These are phyloP conservation scores for Schwanniomyces occidentalis DNA, from an alignment of 805 yeast species.

Conservation along the genomic window DNA sequence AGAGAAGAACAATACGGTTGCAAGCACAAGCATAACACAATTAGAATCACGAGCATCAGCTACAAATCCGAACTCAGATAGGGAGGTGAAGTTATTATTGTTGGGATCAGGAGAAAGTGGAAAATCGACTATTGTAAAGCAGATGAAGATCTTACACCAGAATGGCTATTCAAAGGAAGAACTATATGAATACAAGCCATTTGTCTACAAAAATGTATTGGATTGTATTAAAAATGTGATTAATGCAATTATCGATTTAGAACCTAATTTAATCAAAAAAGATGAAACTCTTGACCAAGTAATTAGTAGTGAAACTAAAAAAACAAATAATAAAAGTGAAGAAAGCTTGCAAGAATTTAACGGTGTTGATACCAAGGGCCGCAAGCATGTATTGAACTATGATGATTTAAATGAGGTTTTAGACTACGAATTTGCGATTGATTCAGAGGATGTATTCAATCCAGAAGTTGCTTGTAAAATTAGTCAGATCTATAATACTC, in stretches of 20 bases:
- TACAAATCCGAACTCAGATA: slow-evolving; percentile 7
- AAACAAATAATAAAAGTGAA: slow-evolving; percentile 3
- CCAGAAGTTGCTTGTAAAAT: slow-evolving; percentile 49
- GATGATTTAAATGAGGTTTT: slow-evolving; percentile 46
- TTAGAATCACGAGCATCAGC: slow-evolving; percentile 1
- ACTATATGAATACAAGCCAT: slow-evolving; percentile 69
- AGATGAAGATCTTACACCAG: slow-evolving; percentile 76
- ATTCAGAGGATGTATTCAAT: slow-evolving; percentile 55
- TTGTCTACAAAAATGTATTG: slow-evolving; percentile 73
- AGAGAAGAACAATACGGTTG: slow-evolving; percentile 1
- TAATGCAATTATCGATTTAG: slow-evolving; percentile 60
- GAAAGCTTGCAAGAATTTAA: slow-evolving; percentile 13
- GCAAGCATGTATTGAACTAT: slow-evolving; percentile 23
- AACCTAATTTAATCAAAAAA: slow-evolving; percentile 36
- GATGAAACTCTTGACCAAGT: slow-evolving; percentile 5
- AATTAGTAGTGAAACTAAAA: slow-evolving; percentile 4
- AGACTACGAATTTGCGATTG: slow-evolving; percentile 51
- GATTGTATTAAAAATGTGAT: slow-evolving; percentile 75
- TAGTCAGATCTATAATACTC: slow-evolving; percentile 52
- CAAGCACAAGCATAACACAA: slow-evolving; percentile 4
- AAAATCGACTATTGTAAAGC: slow-evolving; percentile 77
- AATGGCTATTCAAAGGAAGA: slow-evolving; percentile 73
- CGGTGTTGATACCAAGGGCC: slow-evolving; percentile 8
- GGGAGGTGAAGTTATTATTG: slow-evolving; percentile 71
- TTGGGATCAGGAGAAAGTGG: slow-evolving; percentile 90